phyloP scores from a whole-genome alignment of 2,329 filamentous ascomycete genomes.

The Pyrenophora teres region DNA sequence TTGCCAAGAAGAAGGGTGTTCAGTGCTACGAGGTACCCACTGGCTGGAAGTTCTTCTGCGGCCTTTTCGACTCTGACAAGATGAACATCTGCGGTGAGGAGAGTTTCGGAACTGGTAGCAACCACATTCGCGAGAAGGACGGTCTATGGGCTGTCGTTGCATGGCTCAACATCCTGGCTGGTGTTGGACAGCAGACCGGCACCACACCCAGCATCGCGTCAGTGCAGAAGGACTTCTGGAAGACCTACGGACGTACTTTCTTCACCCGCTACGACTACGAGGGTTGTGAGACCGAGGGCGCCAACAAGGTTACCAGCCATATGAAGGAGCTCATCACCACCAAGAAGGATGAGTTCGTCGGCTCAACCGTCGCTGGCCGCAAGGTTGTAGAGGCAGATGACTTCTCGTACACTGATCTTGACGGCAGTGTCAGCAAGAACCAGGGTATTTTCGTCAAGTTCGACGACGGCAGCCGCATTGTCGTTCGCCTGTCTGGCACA shows the following conservation, averaged over 20 bases:
- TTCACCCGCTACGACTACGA: constrained; percentile 99
- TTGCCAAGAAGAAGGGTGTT: constrained; percentile 91
- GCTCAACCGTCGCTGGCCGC: constrained; percentile 78
- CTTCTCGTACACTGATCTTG: constrained; percentile 98
- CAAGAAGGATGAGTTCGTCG: constrained; percentile 74
- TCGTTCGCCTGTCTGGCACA: constrained; percentile 92
- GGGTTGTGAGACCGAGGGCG: constrained; percentile 86
- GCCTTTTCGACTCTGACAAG: constrained; percentile 95
- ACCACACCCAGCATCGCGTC: constrained; percentile 90
- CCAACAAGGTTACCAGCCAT: constrained; percentile 84
- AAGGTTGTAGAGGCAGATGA: constrained; percentile 90
- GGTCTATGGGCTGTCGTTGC: constrained; percentile 96
- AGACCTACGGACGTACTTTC: constrained; percentile 93
- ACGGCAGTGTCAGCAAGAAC: constrained; percentile 92
- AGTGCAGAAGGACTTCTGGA: constrained; percentile 98
- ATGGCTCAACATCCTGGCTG: constrained; percentile 98
- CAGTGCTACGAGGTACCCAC: constrained; percentile 96
- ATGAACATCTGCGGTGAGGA: constrained; percentile 99
- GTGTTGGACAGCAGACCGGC: constrained; percentile 79
- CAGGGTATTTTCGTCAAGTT: constrained; percentile 96
- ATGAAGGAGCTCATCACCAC: constrained; percentile 76
- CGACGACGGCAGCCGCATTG: constrained; percentile 90
- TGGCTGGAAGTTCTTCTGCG: constrained; percentile 99
- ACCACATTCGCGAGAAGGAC: constrained; percentile 99
- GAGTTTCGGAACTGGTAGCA: constrained; percentile 95